These are phyloP conservation scores for Hordeum pubiflorum DNA, from an alignment of 202 grass and related monocot species.

Conservation along the genomic window DNA sequence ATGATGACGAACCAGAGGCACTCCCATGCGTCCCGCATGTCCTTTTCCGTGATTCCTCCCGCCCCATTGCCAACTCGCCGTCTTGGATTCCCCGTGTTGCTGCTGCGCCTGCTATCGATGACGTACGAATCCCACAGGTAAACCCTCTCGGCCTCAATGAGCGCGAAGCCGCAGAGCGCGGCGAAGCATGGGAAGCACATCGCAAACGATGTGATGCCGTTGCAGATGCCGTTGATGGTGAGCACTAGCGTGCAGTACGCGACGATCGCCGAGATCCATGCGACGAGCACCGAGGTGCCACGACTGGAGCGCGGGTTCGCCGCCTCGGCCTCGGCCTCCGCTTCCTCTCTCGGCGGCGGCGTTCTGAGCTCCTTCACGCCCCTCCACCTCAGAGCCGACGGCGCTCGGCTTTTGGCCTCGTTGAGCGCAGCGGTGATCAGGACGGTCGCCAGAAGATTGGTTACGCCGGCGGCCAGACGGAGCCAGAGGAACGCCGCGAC, in stretches of 20 bases:
- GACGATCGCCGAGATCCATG: not conserved
- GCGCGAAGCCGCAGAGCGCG: not conserved
- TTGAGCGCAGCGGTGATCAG: not conserved
- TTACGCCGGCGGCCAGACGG: not conserved
- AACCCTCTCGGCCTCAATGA: not conserved
- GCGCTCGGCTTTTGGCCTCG: not conserved
- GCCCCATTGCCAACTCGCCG: not conserved
- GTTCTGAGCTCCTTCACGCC: not conserved
- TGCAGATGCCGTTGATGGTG: not conserved
- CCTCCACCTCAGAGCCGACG: not conserved
- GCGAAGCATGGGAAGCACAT: not conserved
- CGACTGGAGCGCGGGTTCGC: not conserved
- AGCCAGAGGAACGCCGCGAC: not conserved
- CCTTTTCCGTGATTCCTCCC: not conserved
- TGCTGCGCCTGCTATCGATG: not conserved
- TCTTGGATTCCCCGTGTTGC: not conserved
- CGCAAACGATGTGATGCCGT: not conserved
- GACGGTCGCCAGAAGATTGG: not conserved
- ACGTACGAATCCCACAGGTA: not conserved
- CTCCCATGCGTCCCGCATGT: not conserved
- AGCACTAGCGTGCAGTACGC: not conserved
- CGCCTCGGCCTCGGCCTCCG: not conserved
- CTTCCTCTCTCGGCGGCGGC: not conserved
- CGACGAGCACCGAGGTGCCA: not conserved
- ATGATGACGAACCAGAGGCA: not conserved